phyloP scores from a whole-genome alignment of 176 grass and related monocot species.

The Phoenix dactylifera region DNA sequence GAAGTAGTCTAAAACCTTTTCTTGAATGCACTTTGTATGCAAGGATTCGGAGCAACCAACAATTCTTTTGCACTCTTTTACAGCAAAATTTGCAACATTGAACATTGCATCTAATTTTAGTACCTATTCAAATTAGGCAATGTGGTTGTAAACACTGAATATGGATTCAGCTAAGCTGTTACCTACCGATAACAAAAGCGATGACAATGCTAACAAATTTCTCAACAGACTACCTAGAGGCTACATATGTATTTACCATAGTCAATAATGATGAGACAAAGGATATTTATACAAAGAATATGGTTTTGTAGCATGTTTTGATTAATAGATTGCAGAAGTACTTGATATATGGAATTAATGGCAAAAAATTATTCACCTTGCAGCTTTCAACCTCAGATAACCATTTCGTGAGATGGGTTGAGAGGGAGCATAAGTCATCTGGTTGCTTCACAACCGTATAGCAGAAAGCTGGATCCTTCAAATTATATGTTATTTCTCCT shows the following conservation, averaged over 20 bases:
- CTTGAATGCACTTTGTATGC: slow-evolving; percentile 72
- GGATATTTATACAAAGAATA: too few relatives aligned
- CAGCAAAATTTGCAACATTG: slow-evolving; percentile 53
- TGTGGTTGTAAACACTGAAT: background rate
- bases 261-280: too few relatives aligned
- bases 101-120: slow-evolving; percentile 83
- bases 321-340: slow-evolving; percentile 10
- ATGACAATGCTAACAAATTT: too few relatives aligned
- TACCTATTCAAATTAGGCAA: slow-evolving; percentile 46
- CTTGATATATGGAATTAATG: background rate
- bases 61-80: slow-evolving; percentile 56
- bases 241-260: too few relatives aligned
- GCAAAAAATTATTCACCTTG: slow-evolving; percentile 39
- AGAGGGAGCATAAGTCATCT: slow-evolving; percentile 63
- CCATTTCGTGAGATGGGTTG: slow-evolving; percentile 61
- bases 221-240: too few relatives aligned
- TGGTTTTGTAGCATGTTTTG: too few relatives aligned
- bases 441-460: slow-evolving; percentile 66
- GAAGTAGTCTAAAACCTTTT: slow-evolving; percentile 71
- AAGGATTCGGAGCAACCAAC: slow-evolving; percentile 63
- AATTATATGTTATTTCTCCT: slow-evolving; percentile 79
- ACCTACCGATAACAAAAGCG: background rate
- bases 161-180: background rate
- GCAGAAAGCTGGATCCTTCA: slow-evolving; percentile 85
- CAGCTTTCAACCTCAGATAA: slow-evolving; percentile 79